phyloP scores from a whole-genome alignment of 2,329 filamentous ascomycete species.

The Golovinomyces cichoracearum region DNA sequence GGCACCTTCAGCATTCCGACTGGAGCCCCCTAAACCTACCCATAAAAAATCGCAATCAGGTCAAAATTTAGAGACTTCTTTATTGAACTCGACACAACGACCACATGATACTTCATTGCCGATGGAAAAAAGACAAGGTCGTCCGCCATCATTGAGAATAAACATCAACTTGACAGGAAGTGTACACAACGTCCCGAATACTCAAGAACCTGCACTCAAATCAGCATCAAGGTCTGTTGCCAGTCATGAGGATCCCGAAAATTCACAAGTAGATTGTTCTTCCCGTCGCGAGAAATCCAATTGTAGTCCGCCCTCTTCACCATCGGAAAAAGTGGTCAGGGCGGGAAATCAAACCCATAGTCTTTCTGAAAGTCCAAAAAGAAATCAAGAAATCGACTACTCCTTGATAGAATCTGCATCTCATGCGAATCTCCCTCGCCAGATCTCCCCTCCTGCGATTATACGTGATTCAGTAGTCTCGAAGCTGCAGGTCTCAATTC shows the following conservation, averaged over 20 bases:
- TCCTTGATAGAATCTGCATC: neutral
- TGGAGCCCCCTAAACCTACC: neutral
- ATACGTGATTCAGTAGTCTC: conserved; percentile 4
- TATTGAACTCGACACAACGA: too few species aligned
- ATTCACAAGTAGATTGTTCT: neutral
- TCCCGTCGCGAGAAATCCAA: neutral
- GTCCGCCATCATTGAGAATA: neutral
- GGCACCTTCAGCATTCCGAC: neutral
- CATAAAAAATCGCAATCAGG: neutral
- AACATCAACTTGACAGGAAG: neutral
- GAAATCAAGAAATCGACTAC: neutral
- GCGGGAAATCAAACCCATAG: neutral
- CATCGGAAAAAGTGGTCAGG: neutral
- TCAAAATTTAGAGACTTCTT: neutral
- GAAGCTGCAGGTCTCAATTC: conserved; percentile 4
- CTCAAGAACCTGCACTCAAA: conserved; percentile 3
- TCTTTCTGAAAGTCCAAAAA: neutral
- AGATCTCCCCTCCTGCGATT: conserved; percentile 3
- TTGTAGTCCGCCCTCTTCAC: neutral
- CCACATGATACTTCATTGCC: too few species aligned
- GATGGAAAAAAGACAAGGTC: too few species aligned
- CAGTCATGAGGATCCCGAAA: conserved; percentile 2
- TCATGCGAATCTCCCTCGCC: conserved; percentile 2
- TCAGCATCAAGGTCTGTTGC: conserved; percentile 5
- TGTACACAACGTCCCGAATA: conserved; percentile 1